phyloP scores from a whole-genome alignment of 2,329 filamentous ascomycete genomes.

The Pyrenophora teres region DNA sequence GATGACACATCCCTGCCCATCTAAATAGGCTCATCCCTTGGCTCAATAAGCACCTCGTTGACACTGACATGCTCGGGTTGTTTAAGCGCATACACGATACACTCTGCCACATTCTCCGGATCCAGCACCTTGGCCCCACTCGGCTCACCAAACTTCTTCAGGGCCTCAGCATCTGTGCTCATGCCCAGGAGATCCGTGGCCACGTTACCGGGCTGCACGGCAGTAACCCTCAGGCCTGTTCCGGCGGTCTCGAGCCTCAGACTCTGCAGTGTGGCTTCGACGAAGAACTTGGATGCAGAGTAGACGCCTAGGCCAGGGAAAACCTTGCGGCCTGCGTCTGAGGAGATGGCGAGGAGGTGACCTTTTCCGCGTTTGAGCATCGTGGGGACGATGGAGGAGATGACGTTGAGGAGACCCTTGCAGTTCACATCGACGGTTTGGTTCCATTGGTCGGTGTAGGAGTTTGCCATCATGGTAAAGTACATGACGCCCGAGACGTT shows the following conservation, averaged over 20 bases:
- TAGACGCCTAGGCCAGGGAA: slow-evolving; percentile 83
- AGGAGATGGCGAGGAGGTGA: slow-evolving; percentile 81
- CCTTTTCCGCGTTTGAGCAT: slow-evolving; percentile 73
- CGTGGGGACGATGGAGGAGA: slow-evolving; percentile 69
- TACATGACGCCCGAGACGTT: slow-evolving; percentile 86
- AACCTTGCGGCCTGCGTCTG: slow-evolving; percentile 79
- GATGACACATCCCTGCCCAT: neutral
- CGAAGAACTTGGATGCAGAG: slow-evolving; percentile 83
- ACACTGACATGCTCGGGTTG: slow-evolving; percentile 78
- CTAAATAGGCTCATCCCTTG: slow-evolving; percentile 45
- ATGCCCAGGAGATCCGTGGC: slow-evolving; percentile 74
- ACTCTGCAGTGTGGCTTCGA: slow-evolving; percentile 78
- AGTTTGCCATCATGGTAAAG: slow-evolving; percentile 84
- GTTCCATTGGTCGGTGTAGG: slow-evolving; percentile 75
- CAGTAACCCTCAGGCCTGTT: slow-evolving; percentile 72
- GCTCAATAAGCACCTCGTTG: slow-evolving; percentile 74
- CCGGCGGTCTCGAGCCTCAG: slow-evolving; percentile 77
- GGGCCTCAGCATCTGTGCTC: slow-evolving; percentile 74
- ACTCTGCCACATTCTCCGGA: slow-evolving; percentile 71
- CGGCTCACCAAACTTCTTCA: slow-evolving; percentile 79
- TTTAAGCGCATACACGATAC: slow-evolving; percentile 74
- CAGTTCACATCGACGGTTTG: slow-evolving; percentile 84
- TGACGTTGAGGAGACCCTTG: slow-evolving; percentile 77
- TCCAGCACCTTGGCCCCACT: slow-evolving; percentile 76
- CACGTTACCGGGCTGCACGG: slow-evolving; percentile 77